phyloP scores from a whole-genome alignment of 2,329 filamentous ascomycete genomes.

The Epichloe sylvatica region DNA sequence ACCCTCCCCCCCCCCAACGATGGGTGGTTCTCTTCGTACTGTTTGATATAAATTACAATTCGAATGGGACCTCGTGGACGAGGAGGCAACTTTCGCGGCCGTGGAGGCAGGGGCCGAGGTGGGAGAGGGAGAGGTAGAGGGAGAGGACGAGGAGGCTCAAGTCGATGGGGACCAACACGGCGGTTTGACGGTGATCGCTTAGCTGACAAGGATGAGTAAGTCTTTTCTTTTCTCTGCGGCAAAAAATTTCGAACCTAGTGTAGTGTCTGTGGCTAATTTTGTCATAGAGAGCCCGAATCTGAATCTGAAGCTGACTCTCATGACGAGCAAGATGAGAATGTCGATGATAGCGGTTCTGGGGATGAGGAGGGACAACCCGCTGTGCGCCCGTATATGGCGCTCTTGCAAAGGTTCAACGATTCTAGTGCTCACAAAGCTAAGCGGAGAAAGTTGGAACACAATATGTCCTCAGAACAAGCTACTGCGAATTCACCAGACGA shows the following conservation, averaged over 20 bases:
- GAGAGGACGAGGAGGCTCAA: slow-evolving; percentile 18
- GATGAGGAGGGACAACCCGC: slow-evolving; percentile 29
- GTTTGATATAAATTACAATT: background rate
- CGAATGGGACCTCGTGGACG: slow-evolving; percentile 24
- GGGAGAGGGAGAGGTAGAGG: slow-evolving; percentile 13
- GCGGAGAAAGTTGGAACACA: slow-evolving; percentile 40
- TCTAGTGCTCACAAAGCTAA: slow-evolving; percentile 35
- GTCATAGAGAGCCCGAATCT: slow-evolving; percentile 6
- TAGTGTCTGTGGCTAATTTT: background rate
- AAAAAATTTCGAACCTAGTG: background rate
- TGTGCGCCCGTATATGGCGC: slow-evolving; percentile 39
- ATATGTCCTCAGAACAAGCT: slow-evolving; percentile 10
- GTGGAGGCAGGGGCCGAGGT: slow-evolving; percentile 16
- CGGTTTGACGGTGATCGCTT: slow-evolving; percentile 23
- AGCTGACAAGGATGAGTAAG: slow-evolving; percentile 25
- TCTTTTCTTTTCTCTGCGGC: background rate
- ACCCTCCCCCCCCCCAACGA: no score
- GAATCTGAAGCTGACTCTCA: slow-evolving; percentile 11
- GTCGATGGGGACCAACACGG: slow-evolving; percentile 23
- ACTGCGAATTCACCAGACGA: slow-evolving; percentile 7
- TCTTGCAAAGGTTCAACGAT: slow-evolving; percentile 43
- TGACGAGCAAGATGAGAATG: slow-evolving; percentile 23
- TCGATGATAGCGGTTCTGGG: slow-evolving; percentile 26
- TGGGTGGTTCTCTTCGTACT: background rate
- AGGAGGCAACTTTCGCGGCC: slow-evolving; percentile 20